A percentile compares a stretch with the other conserved stretches of the same genome.
Evolutionary conservation across 2,329 filamentous ascomycete species (phyloP).

Genomic region (Aspergillus carbonarius): DNA sequence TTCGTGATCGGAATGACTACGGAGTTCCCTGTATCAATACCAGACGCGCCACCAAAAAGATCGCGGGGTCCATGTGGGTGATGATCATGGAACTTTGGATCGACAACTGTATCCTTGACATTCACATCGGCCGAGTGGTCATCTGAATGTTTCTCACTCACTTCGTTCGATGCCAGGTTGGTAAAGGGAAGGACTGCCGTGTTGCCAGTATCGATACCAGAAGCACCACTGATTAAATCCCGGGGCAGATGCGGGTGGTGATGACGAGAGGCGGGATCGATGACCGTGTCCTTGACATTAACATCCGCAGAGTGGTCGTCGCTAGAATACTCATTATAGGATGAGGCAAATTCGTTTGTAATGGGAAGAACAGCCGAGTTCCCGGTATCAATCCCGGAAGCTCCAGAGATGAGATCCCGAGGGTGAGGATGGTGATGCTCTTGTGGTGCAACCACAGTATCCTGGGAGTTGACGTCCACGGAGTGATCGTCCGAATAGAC

Average conservation of each 20-base stretch:
- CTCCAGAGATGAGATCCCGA: neutral
- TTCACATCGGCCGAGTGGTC: neutral
- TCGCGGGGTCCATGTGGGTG: neutral
- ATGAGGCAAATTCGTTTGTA: neutral
- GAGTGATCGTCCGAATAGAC: conserved; percentile 14
- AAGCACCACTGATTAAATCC: conserved; percentile 21
- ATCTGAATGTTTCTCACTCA: neutral
- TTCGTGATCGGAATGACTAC: conserved; percentile 12
- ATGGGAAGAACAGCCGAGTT: neutral
- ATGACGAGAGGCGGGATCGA: neutral
- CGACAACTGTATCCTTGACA: neutral
- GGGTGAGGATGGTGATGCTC: neutral
- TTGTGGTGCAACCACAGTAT: neutral
- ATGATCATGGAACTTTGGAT: neutral
- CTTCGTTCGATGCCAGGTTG: neutral
- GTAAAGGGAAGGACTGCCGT: neutral
- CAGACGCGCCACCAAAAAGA: conserved; percentile 23
- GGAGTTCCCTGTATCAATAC: conserved; percentile 19
- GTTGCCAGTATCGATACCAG: conserved; percentile 26
- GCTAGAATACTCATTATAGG: neutral
- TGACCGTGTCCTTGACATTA: neutral
- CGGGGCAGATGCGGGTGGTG: neutral
- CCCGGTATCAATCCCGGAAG: neutral
- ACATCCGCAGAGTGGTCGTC: neutral
- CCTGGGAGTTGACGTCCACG: neutral